Evolutionary conservation across 2,329 filamentous ascomycete species (phyloP), one percentile per base, ranked within the genome.

Genomic region (Penicillium glabrum): DNA sequence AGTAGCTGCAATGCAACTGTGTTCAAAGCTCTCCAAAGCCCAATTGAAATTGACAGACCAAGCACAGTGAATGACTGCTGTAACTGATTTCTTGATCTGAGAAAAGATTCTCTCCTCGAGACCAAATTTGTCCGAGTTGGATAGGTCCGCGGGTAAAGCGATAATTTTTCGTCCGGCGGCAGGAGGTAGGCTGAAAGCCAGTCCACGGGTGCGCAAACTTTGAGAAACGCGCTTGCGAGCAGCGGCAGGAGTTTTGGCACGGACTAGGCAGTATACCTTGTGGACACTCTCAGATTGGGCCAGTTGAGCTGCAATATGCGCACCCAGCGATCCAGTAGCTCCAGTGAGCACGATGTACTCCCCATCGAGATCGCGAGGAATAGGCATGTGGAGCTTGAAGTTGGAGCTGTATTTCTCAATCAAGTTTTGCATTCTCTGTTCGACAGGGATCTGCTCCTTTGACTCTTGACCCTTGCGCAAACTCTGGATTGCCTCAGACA

Each of bases 31-130:
- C 39, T 71, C 72, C 1, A 88, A 74, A 4, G 80, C 78, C 52
- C 85, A 75, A 26, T 80, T 81, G 73, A 88, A 88, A 69, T 88
- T 88, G 19, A 88, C 86, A 2, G 82, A 78, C 86, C 86, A 88
- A 21, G 85, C 85, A 8, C 85, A 77, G 67, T 88, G 86, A 53
- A 89, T 80, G 19, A 90, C 75, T 2, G 79, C 69, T 1, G 81
- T 82, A 1, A 77, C 71, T 54, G 80, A 72, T 3, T 61, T 59
- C 1, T 87, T 65, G 3, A 68, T 57, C 2, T 31, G 29, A 6
- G 13, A 31, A 7, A 72, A 65, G 1, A 72, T 64, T 1, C 67
- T 19, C 2, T 37, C 56, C 3, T 72, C 64, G 2, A 88, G 70
- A 1, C 84, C 84, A 2, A 88, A 76, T 35, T 33, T 45, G 8